Evolutionary conservation across 1,139 yeast species (phyloP).

Genomic region (Protomyces arabidopsidicola): DNA sequence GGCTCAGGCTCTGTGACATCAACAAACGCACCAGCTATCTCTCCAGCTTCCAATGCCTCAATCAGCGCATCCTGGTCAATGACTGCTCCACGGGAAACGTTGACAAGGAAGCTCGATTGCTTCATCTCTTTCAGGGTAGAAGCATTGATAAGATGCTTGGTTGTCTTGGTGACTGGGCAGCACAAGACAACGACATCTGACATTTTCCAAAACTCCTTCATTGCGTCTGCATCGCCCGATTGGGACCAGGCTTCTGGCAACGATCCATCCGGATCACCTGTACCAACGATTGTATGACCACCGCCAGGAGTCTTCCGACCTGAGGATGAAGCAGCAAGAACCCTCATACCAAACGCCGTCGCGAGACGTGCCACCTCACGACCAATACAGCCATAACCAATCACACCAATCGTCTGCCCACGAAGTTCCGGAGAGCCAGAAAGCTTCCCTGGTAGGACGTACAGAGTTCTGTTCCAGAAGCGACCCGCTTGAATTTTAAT

Average conservation of each 20-base stretch:
- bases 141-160: constrained; percentile 67
- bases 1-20: constrained; percentile 88
- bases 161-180: constrained; percentile 76
- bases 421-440: constrained; percentile 10
- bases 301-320: constrained; percentile 57
- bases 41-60: constrained; percentile 74
- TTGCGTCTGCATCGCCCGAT: constrained; percentile 54
- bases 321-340: constrained; percentile 76
- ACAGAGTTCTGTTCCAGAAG: constrained; percentile 14
- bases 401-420: constrained; percentile 49
- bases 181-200: constrained; percentile 69
- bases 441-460: constrained; percentile 9
- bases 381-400: constrained; percentile 88
- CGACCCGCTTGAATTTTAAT: background rate
- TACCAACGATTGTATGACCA: constrained; percentile 33
- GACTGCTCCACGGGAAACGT: constrained; percentile 86
- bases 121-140: constrained; percentile 75
- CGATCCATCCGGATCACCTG: constrained; percentile 34
- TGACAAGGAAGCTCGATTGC: constrained; percentile 75
- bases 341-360: constrained; percentile 84
- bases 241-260: constrained; percentile 47
- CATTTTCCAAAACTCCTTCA: constrained; percentile 65
- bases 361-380: constrained; percentile 84
- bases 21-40: constrained; percentile 81
- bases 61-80: constrained; percentile 77